Percentiles rank a stretch among this genome's conserved stretches.
These are phyloP conservation scores for Meripilus lineatus DNA, from an alignment of 1,284 basidiomycete species.

Conservation along the genomic window DNA sequence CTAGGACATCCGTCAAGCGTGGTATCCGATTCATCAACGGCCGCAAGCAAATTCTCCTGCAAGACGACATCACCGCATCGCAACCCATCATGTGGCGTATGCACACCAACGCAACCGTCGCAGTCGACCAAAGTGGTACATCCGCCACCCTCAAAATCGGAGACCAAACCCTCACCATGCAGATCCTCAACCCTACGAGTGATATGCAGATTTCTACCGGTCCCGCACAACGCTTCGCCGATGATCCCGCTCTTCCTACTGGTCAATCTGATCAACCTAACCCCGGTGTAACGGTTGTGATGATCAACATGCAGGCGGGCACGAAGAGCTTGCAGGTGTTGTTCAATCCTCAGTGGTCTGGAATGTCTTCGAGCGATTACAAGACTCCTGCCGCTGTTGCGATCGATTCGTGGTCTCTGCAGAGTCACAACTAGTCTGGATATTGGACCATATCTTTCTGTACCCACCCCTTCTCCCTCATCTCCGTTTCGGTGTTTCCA, in stretches of 20 bases:
- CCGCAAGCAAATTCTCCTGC: conserved; percentile 85
- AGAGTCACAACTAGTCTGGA: conserved; percentile 74
- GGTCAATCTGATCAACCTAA: conserved; percentile 67
- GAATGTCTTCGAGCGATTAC: conserved; percentile 50
- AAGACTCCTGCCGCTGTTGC: conserved; percentile 64
- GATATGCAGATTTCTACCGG: conserved; percentile 50
- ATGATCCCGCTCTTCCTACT: conserved; percentile 59
- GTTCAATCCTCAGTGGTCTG: conserved; percentile 84
- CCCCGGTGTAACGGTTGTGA: conserved; percentile 75
- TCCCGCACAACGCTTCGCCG: conserved; percentile 48
- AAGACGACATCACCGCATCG: conserved; percentile 74
- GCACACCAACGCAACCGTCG: conserved; percentile 85
- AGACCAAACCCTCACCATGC: conserved; percentile 44
- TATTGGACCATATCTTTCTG: no score
- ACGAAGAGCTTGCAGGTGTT: conserved; percentile 71
- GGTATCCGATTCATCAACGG: conserved; percentile 87
- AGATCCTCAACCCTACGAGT: conserved; percentile 53
- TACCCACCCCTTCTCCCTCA: no score
- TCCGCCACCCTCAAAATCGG: conserved; percentile 61
- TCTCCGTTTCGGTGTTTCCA: no score
- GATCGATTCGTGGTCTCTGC: conserved; percentile 65
- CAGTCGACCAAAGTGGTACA: conserved; percentile 44
- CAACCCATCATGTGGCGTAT: conserved; percentile 82
- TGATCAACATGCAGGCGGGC: conserved; percentile 69
- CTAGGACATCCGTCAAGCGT: conserved; percentile 67